Evolutionary conservation across 805 yeast species (phyloP).

Genomic region (Pichia membranifaciens): DNA sequence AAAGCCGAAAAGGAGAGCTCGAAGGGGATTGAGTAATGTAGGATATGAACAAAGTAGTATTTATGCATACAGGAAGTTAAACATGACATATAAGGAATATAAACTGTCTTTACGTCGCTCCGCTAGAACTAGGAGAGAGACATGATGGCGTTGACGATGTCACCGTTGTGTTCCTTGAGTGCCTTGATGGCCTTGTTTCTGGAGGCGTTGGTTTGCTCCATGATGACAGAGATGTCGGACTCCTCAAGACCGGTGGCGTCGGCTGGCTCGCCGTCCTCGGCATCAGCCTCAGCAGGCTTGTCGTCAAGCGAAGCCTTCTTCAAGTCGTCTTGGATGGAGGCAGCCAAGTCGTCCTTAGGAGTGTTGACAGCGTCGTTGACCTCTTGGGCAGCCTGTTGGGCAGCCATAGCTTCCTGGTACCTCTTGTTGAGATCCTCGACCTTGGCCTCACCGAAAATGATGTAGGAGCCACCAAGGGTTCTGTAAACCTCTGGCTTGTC

Average conservation of each 20-base stretch:
- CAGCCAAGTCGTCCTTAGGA: conserved; percentile 49
- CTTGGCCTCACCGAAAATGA: conserved; percentile 97
- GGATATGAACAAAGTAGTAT: too few relatives aligned
- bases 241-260: conserved; percentile 82
- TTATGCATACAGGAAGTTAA: neutral
- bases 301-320: conserved; percentile 50
- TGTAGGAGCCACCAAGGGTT: conserved; percentile 88
- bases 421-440: conserved; percentile 89
- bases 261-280: conserved; percentile 56
- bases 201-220: conserved; percentile 87
- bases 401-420: conserved; percentile 78
- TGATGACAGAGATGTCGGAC: conserved; percentile 78
- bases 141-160: conserved; percentile 95
- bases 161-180: conserved; percentile 81
- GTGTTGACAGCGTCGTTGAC: conserved; percentile 36
- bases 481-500: conserved; percentile 93
- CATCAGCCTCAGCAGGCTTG: conserved; percentile 33
- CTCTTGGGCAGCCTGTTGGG: conserved; percentile 56
- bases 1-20: neutral
- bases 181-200: conserved; percentile 90
- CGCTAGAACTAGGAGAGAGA: conserved; percentile 37
- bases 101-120: conserved; percentile 10
- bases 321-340: conserved; percentile 74
- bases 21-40: neutral
- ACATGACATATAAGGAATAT: neutral